Percentiles rank a stretch among this genome's conserved stretches.
These are phyloP conservation scores for Mycoemilia scoparia DNA, from an alignment of 192 early-diverging fungal species.

Conservation along the genomic window DNA sequence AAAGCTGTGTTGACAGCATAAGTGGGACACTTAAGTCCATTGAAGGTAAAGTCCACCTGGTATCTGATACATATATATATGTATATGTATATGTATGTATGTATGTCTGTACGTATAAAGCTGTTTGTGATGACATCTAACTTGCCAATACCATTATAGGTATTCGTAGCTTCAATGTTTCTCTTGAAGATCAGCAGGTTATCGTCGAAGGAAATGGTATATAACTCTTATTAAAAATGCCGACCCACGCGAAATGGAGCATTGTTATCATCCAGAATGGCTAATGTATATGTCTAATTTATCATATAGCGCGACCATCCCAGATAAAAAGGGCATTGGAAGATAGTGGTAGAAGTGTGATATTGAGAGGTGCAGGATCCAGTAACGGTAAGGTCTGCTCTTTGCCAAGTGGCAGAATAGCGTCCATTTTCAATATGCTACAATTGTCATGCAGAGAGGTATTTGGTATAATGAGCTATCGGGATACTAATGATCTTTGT, in stretches of 20 bases:
- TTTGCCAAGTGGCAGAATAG: neutral
- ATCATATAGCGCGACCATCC: constrained; percentile 25
- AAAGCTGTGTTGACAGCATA: constrained; percentile 55
- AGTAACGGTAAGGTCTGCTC: constrained; percentile 7
- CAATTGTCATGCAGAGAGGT: no score
- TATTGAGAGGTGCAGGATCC: constrained; percentile 61
- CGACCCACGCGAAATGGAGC: neutral
- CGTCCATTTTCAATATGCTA: neutral
- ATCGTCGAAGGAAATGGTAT: constrained; percentile 56
- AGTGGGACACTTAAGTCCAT: no score
- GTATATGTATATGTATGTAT: no score
- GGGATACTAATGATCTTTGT: neutral
- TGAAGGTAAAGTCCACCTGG: no score
- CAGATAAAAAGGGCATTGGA: constrained; percentile 40
- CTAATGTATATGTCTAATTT: neutral
- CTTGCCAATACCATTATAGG: constrained; percentile 35
- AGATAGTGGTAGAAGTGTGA: constrained; percentile 49
- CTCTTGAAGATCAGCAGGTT: constrained; percentile 51
- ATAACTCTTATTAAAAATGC: neutral
- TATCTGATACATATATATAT: no score
- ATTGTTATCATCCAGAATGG: neutral
- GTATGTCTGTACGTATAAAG: no score
- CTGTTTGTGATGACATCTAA: constrained; percentile 39
- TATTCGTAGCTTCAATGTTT: constrained; percentile 43
- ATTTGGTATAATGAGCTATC: no score